These are phyloP conservation scores for Cerioporus squamosus DNA, from an alignment of 1,284 basidiomycete genomes.

Conservation along the genomic window DNA sequence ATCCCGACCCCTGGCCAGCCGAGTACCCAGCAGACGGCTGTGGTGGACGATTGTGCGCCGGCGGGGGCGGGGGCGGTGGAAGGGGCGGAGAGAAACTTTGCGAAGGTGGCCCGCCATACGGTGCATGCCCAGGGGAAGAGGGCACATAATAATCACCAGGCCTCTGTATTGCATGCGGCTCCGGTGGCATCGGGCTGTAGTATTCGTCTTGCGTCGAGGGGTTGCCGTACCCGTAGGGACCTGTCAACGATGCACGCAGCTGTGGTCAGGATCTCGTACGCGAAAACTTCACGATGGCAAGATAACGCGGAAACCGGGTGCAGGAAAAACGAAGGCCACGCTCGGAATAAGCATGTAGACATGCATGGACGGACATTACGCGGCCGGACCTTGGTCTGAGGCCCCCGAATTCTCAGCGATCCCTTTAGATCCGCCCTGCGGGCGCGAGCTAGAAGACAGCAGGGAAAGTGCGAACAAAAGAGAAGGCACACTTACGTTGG, in stretches of 20 bases:
- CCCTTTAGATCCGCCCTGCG: slow-evolving; percentile 6
- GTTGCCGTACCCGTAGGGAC: slow-evolving; percentile 18
- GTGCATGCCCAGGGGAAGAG: background rate
- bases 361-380: background rate
- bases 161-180: background rate
- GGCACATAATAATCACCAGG: background rate
- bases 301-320: background rate
- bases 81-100: slow-evolving; percentile 4
- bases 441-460: slow-evolving; percentile 3
- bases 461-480: background rate
- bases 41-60: slow-evolving; percentile 3
- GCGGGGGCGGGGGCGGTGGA: slow-evolving; percentile 11
- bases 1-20: background rate
- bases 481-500: slow-evolving; percentile 23
- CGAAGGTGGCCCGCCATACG: background rate
- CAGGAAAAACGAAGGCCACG: background rate
- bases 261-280: background rate
- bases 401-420: background rate
- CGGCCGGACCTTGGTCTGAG: background rate
- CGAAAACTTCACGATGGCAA: background rate
- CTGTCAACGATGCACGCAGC: slow-evolving; percentile 11
- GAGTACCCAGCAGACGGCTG: slow-evolving; percentile 15
- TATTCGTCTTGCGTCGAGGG: slow-evolving; percentile 11
- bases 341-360: background rate
- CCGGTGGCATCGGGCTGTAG: slow-evolving; percentile 11